phyloP scores from a whole-genome alignment of 192 early-diverging fungal species.

The Coemansia sp. region DNA sequence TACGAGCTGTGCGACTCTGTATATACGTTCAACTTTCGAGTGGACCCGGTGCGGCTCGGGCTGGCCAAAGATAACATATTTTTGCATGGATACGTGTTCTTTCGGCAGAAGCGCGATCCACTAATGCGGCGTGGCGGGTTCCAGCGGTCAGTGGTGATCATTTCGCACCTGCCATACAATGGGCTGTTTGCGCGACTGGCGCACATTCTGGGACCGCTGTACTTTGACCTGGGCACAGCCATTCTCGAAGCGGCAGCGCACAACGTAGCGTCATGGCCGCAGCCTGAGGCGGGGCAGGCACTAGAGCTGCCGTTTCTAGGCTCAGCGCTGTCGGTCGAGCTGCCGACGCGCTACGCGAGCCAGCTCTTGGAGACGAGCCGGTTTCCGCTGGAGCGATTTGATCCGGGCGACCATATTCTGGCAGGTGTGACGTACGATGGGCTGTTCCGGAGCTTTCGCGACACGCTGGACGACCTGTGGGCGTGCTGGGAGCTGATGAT shows the following conservation, averaged over 20 bases:
- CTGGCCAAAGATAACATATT: slow-evolving; percentile 47
- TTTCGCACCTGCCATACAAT: slow-evolving; percentile 86
- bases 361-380: slow-evolving; percentile 72
- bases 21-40: slow-evolving; percentile 70
- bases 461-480: slow-evolving; percentile 81
- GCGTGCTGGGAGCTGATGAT: slow-evolving; percentile 93
- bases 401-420: slow-evolving; percentile 71
- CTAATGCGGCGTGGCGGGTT: slow-evolving; percentile 86
- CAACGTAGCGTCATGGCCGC: slow-evolving; percentile 73
- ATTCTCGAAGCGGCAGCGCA: slow-evolving; percentile 80
- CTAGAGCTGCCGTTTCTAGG: slow-evolving; percentile 77
- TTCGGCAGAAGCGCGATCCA: slow-evolving; percentile 86
- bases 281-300: slow-evolving; percentile 55
- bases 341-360: slow-evolving; percentile 64
- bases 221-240: slow-evolving; percentile 75
- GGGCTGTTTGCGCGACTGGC: slow-evolving; percentile 81
- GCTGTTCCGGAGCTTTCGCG: slow-evolving; percentile 77
- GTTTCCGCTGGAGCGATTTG: slow-evolving; percentile 66
- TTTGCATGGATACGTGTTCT: slow-evolving; percentile 88
- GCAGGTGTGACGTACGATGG: slow-evolving; percentile 66
- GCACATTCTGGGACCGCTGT: slow-evolving; percentile 71
- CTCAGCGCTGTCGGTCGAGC: slow-evolving; percentile 64
- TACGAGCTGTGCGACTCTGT: slow-evolving; percentile 73
- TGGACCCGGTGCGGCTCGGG: slow-evolving; percentile 53
- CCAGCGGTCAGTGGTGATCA: slow-evolving; percentile 86